Evolutionary conservation across 352 stramenopile genomes (phyloP).

Genomic region (Pythium sp.): DNA sequence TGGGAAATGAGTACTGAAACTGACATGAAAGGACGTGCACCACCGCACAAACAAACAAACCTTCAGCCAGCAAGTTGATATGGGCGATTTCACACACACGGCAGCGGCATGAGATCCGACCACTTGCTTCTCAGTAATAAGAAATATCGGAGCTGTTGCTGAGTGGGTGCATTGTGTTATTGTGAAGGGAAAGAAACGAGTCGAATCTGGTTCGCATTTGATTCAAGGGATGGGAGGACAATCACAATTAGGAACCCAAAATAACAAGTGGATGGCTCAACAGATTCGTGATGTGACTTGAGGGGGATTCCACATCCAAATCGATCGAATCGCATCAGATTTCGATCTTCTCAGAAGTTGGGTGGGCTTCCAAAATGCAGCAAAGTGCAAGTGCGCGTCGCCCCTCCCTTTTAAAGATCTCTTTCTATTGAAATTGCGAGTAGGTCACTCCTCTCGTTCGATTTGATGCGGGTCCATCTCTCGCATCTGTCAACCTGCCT

Average conservation of each 20-base stretch:
- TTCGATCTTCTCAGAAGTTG: conserved; percentile 9
- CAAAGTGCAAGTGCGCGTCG: neutral
- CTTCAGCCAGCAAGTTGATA: neutral
- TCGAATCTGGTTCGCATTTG: neutral
- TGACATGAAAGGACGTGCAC: neutral
- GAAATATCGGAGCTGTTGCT: neutral
- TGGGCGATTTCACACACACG: neutral
- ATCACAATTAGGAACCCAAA: neutral
- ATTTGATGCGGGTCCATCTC: conserved; percentile 5
- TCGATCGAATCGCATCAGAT: conserved; percentile 4
- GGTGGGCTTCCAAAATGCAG: neutral
- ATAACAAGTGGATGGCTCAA: neutral
- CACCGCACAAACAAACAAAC: no score
- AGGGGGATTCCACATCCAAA: neutral
- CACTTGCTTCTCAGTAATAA: neutral
- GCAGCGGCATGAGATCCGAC: neutral
- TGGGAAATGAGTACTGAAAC: neutral
- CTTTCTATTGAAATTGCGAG: neutral
- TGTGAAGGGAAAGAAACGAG: neutral
- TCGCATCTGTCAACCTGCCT: conserved; percentile 6
- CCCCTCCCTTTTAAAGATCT: neutral
- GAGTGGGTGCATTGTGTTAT: neutral
- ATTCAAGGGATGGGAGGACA: neutral
- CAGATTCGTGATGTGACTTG: conserved; percentile 3
- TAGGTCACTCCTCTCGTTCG: neutral